Percentiles rank a stretch among this genome's conserved stretches.
phyloP scores from a whole-genome alignment of 2,329 filamentous ascomycete species.

The Ceratocystis ficicola region DNA sequence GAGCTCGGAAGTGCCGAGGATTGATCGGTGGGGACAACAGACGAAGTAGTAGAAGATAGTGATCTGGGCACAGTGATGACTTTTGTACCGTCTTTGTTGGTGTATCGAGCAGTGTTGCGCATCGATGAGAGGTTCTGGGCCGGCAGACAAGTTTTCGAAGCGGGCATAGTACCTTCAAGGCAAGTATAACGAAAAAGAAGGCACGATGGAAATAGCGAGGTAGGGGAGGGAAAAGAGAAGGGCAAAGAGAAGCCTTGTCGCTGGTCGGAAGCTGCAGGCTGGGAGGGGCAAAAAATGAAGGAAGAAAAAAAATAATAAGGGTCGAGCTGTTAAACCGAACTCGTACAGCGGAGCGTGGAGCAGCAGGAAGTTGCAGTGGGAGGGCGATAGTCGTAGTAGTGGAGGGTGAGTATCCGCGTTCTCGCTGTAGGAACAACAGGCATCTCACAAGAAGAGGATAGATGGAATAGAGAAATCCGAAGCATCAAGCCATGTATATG shows the following conservation, averaged over 20 bases:
- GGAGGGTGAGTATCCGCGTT: neutral
- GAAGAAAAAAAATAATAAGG: constrained; percentile 12
- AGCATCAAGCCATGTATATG: no score
- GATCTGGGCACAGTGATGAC: constrained; percentile 53
- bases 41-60: constrained; percentile 32
- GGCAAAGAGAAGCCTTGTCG: neutral
- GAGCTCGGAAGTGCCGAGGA: constrained; percentile 24
- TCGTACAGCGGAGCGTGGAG: constrained; percentile 14
- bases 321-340: constrained; percentile 14
- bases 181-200: constrained; percentile 23
- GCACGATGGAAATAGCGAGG: neutral
- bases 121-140: constrained; percentile 41
- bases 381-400: neutral
- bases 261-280: constrained; percentile 2
- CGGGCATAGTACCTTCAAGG: constrained; percentile 36
- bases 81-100: constrained; percentile 57
- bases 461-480: neutral
- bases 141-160: constrained; percentile 41
- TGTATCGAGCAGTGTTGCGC: constrained; percentile 47
- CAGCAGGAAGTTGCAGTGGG: neutral
- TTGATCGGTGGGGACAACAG: constrained; percentile 38
- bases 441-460: neutral
- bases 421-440: neutral
- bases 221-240: no score
- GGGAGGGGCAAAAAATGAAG: constrained; percentile 12